Evolutionary conservation across 306 rosid genomes (phyloP), one percentile per base, ranked within the genome.

Genomic region (Casuarina cunninghamiana): DNA sequence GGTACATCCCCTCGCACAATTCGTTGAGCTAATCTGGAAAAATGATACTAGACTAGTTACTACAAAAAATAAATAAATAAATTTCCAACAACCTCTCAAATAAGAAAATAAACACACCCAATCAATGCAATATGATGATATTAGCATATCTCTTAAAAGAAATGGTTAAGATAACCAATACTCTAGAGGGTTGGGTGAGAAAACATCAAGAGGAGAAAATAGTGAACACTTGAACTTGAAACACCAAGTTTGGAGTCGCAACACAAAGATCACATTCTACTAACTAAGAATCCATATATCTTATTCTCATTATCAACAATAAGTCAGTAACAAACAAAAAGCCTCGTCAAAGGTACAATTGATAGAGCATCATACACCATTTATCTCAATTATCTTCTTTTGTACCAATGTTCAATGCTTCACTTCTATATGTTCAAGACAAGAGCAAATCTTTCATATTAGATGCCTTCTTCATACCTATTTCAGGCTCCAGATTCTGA

Each of bases 1-100:
- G 98, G 98, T 85, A 96, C 98, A 87, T 96, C 99, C 43, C 98
- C 99, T 10, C 97, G 94, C 77, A 95, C 93, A 73, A 96, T 96
- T 35, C 96, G 89, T 83, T 96, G 98, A 88, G 98, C 97, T 89
- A 96, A 89, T 86, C 99, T 96, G 93, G 93, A 67, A 88, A 78
- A 73, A 26, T 46, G 53, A 58, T 38, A 35, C 38, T 74, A 73
- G 53, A 45, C 37, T 35, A 15, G 19, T 38, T 69, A 39, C 75
- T n/a, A 53, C 69, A 68, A 68, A 62, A 80, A 66, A 42, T 39
- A 16, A 60, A 65, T 44, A 51, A 46, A 66, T 35, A 70, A 55
- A 15, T 10, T 38, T 21, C 0, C 72, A 39, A 78, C 3, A 7
- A 26, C 50, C 15, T 53, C 41, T n/a, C 65, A 58, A 58, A 63